Percentiles rank a stretch among this genome's conserved stretches.
These are phyloP conservation scores for Globisporangium yorkense DNA, from an alignment of 352 stramenopile genomes.

Conservation along the genomic window DNA sequence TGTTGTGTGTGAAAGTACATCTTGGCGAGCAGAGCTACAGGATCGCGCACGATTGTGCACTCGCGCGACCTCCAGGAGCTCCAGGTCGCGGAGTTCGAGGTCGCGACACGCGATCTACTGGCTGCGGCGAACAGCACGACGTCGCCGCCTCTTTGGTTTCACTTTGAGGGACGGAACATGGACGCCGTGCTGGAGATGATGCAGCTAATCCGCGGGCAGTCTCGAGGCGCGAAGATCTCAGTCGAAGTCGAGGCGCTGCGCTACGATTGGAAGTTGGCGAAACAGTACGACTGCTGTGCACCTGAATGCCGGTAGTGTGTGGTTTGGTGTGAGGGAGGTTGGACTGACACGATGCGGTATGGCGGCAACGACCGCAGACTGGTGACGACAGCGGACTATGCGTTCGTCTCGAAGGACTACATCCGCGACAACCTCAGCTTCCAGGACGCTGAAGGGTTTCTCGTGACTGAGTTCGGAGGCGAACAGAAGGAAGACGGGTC, in stretches of 20 bases:
- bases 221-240: slow-evolving; percentile 26
- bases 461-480: slow-evolving; percentile 10
- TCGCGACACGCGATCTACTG: slow-evolving; percentile 19
- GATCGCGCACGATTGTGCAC: slow-evolving; percentile 68
- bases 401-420: slow-evolving; percentile 76
- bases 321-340: background rate
- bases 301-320: background rate
- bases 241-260: slow-evolving; percentile 66
- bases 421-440: slow-evolving; percentile 48
- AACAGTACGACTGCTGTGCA: slow-evolving; percentile 27
- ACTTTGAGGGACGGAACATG: slow-evolving; percentile 76
- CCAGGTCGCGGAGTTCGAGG: slow-evolving; percentile 29
- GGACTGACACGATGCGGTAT: background rate
- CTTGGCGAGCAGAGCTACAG: slow-evolving; percentile 49
- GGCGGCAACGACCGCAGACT: slow-evolving; percentile 23
- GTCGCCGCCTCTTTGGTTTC: slow-evolving; percentile 33
- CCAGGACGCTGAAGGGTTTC: slow-evolving; percentile 33
- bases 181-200: slow-evolving; percentile 55
- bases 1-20: slow-evolving; percentile 42
- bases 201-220: slow-evolving; percentile 22
- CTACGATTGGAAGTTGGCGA: slow-evolving; percentile 52
- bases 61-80: slow-evolving; percentile 54
- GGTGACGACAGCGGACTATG: slow-evolving; percentile 31
- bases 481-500: background rate
- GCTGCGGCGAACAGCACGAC: background rate